phyloP scores from a whole-genome alignment of 2,329 filamentous ascomycete species.

The Stagonosporopsis tanaceti region DNA sequence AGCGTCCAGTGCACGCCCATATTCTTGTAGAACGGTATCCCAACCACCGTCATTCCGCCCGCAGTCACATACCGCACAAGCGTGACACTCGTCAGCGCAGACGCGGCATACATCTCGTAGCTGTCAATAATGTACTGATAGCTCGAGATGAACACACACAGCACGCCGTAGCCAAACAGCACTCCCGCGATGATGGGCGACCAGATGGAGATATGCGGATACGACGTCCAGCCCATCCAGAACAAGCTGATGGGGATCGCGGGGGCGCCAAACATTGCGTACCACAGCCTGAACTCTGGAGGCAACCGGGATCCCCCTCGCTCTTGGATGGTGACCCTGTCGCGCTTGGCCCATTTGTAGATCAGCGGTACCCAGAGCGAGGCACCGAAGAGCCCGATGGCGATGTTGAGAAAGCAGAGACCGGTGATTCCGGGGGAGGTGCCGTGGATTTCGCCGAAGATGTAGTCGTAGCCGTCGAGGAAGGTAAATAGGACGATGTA shows the following conservation, averaged over 20 bases:
- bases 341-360: conserved; percentile 54
- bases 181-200: conserved; percentile 9
- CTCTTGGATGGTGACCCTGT: conserved; percentile 53
- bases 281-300: conserved; percentile 64
- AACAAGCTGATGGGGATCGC: conserved; percentile 62
- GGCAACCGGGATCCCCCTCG: conserved; percentile 52
- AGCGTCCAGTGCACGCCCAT: conserved; percentile 46
- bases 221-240: conserved; percentile 66
- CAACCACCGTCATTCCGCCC: conserved; percentile 52
- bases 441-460: conserved; percentile 60
- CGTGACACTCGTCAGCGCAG: conserved; percentile 54
- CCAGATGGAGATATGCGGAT: conserved; percentile 24
- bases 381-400: conserved; percentile 52
- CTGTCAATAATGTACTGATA: conserved; percentile 67
- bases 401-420: conserved; percentile 59
- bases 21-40: conserved; percentile 52
- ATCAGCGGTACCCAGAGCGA: conserved; percentile 55
- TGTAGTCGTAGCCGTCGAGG: conserved; percentile 60
- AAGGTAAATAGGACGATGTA: conserved; percentile 65
- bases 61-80: conserved; percentile 52
- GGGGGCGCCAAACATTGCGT: conserved; percentile 60
- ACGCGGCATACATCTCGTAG: conserved; percentile 63
- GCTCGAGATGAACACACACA: conserved; percentile 53
- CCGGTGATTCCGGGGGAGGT: conserved; percentile 57
- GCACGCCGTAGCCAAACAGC: conserved; percentile 15